Base-by-base conservation (phyloP, 345 rosid genomes). In the Psidium guajava region DNA sequence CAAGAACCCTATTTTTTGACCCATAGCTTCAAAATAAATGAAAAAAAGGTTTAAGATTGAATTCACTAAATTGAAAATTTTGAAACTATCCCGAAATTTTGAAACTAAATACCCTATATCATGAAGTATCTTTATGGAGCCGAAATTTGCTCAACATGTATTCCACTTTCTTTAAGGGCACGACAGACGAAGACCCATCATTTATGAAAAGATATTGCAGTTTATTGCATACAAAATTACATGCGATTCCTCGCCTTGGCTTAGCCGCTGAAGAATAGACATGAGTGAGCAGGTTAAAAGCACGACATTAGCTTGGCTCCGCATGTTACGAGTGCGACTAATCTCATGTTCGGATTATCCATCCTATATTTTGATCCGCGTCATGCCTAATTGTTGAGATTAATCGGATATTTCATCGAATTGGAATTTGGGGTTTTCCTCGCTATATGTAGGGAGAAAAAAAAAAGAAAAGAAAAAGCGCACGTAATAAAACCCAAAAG, bases 1-100 rank as follows among this genome's bases (percentile, higher is more conserved):
- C 50, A 9, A 8, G 11, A 47, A 9, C 50, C 49, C 50, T 47
- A 47, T 8, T 0, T 47, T 8, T 47, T 47, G 11, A 47, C 50
- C 11, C 50, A 8, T 8, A 47, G 50, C 50, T 47, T 9, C 0
- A 47, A 47, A 47, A 47, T 8, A 2, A 21, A 47, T 8, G 11
- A 1, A 47, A 9, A 47, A 27, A 20, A 1, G 6, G 44, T 54
- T 20, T 21, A 20, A 3, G 25, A 54, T 20, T 54, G 9, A 54
- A 18, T 7, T 21, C 2, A 8, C 1, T 4, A 6, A 54, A 54
- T 20, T 18, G 0, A 54, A 54, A 55, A 8, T 1, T 55, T 55
- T 1, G 3, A 0, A 11, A 10, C 8, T 22, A 3, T 21, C 10
- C 9, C 0, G 25, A 55, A 25, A 0, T 55, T 55, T 55, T 36